Base-by-base conservation (phyloP, 192 early-diverging fungal species). In the Podila verticillata region DNA sequence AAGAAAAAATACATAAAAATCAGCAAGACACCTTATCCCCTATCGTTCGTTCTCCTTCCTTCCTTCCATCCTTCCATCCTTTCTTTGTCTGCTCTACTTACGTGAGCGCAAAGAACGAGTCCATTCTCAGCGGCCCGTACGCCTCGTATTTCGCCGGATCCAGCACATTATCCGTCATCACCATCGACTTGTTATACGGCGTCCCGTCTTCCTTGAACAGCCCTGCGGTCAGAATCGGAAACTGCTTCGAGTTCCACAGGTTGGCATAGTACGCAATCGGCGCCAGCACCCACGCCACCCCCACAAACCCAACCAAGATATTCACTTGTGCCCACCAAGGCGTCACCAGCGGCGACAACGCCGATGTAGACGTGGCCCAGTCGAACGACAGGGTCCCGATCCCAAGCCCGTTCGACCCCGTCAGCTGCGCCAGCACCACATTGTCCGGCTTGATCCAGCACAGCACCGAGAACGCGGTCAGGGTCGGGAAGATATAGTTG, bases 361-460 rank as follows among this genome's bases (percentile, higher is more conserved):
- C 81, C 20, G 79, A 71, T 0, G 73, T 69, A 9, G 82, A 70
- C 15, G 82, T 74, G 7, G 75, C 72, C 84, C 84, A 85, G 64
- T 85, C 83, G 34, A 84, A 71, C 29, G 84, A 72, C 12, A 85
- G 47, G 1, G 71, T 73, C 4, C 72, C 60, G 34, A 85, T 70
- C 1, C 84, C 83, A 1, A 85, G 58, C 13, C 84, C 83, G 34
- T 82, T 65, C 19, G 73, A 65, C 36, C 81, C 79, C 57, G 81
- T 83, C 31, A 88, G 36, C 44, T 78, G 85, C 19, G 71, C 62
- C 13, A 80, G 64, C 17, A 80, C 35, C 5, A 85, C 29, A 54
- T 75, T 84, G 8, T 68, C n/a, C 7, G 78, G 82, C 15, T 66
- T 70, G 19, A 87, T 65, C 72, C 85, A 74, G 65, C 87, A 89